Percentiles rank a stretch among this genome's conserved stretches.
These are phyloP conservation scores for Lentinula detonsa DNA, from an alignment of 768 basidiomycete species.

Conservation along the genomic window DNA sequence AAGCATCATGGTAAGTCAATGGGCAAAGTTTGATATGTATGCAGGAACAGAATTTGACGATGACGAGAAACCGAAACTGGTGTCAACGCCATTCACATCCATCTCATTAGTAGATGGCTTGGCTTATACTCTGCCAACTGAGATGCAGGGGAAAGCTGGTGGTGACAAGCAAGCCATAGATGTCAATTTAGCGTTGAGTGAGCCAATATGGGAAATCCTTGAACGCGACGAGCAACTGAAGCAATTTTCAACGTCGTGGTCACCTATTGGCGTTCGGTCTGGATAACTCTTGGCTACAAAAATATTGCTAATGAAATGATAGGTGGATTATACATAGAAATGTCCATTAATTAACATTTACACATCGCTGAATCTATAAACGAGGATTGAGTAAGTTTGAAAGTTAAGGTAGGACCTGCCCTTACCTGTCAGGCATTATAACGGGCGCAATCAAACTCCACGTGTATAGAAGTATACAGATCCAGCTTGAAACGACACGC, in stretches of 20 bases:
- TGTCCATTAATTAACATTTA: neutral
- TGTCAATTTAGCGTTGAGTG: slow-evolving; percentile 11
- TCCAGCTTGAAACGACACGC: slow-evolving; percentile 93
- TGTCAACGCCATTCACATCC: slow-evolving; percentile 14
- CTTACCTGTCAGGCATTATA: slow-evolving; percentile 80
- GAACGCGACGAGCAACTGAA: slow-evolving; percentile 1
- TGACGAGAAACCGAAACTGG: slow-evolving; percentile 8
- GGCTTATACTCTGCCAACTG: slow-evolving; percentile 11
- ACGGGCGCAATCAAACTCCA: slow-evolving; percentile 90
- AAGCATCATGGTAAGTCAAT: slow-evolving; percentile 14
- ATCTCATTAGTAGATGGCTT: slow-evolving; percentile 14
- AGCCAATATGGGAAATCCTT: slow-evolving; percentile 12
- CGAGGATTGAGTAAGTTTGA: neutral
- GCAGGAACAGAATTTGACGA: slow-evolving; percentile 10
- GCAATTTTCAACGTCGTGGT: neutral
- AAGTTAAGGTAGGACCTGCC: neutral
- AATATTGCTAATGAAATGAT: neutral
- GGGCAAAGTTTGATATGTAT: slow-evolving; percentile 18
- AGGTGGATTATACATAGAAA: neutral
- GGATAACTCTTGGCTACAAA: neutral
- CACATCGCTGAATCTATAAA: neutral
- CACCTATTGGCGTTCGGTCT: neutral
- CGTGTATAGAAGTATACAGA: slow-evolving; percentile 78
- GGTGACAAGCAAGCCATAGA: slow-evolving; percentile 13
- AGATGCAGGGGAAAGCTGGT: slow-evolving; percentile 5